Conservation (phyloP, 139 green algal genomes). For the Bryopsis sp. region DNA sequence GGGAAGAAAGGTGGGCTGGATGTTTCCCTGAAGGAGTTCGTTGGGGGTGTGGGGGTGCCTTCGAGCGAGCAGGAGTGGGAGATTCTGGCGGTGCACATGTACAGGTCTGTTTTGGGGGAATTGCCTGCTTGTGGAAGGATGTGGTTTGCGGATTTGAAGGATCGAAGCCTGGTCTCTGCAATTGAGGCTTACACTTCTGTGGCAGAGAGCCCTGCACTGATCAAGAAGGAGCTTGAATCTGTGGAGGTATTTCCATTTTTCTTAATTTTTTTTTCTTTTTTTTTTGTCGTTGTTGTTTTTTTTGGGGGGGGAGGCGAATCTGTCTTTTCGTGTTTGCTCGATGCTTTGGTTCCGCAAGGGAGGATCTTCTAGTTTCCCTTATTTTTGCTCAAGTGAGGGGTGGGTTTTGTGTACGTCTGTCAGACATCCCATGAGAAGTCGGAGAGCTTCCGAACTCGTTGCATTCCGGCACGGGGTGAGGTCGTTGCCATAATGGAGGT, state of each 20-base stretch:
- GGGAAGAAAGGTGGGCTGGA: no score
- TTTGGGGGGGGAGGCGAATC: neutral
- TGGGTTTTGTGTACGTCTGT: neutral
- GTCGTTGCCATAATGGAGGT: slow-evolving; percentile 50
- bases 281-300: neutral
- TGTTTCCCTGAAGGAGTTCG: neutral
- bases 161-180: slow-evolving; percentile 35
- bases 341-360: neutral
- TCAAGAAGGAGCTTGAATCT: slow-evolving; percentile 61
- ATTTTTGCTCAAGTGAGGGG: neutral
- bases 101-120: slow-evolving; percentile 46
- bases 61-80: slow-evolving; percentile 14
- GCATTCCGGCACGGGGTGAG: slow-evolving; percentile 17
- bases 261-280: neutral
- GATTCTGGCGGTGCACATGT: slow-evolving; percentile 37
- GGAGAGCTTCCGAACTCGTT: neutral
- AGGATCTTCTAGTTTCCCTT: neutral
- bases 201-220: slow-evolving; percentile 59
- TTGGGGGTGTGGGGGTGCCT: neutral
- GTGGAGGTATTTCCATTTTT: neutral
- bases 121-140: slow-evolving; percentile 62
- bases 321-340: no score
- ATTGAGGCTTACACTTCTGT: slow-evolving; percentile 76
- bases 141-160: slow-evolving; percentile 77
- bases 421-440: neutral